Evolutionary conservation across 148 eudicot species (phyloP).

Genomic region (Fagopyrum tataricum): DNA sequence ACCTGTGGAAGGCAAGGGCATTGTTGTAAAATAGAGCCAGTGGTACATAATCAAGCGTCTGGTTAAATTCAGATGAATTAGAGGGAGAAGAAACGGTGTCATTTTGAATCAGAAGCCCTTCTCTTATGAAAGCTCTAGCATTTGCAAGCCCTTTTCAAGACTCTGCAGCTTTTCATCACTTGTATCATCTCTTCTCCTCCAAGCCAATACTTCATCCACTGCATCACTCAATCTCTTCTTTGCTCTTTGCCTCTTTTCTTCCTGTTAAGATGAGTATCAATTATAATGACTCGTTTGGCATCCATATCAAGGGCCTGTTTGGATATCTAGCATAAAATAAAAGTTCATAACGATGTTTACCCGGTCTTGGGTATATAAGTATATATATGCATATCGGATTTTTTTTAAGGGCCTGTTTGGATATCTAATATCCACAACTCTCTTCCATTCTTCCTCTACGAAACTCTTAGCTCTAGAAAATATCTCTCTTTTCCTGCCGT

Average conservation of each 20-base stretch:
- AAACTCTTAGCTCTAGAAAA: too few species aligned
- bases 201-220: constrained; percentile 20
- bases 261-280: constrained; percentile 15
- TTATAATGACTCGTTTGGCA: too few species aligned
- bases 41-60: constrained; percentile 14
- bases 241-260: constrained; percentile 33
- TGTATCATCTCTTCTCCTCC: constrained; percentile 15
- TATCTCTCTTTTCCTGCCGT: too few species aligned
- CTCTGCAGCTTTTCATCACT: constrained; percentile 23
- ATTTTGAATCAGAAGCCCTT: constrained; percentile 25
- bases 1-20: constrained; percentile 67
- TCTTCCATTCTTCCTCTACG: too few species aligned
- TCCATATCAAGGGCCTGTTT: too few species aligned
- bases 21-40: constrained; percentile 44
- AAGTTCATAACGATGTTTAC: too few species aligned
- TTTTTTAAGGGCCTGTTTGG: too few species aligned
- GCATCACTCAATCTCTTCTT: constrained; percentile 23
- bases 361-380: too few species aligned
- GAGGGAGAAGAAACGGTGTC: constrained; percentile 12
- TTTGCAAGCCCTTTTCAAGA: constrained; percentile 40
- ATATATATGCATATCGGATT: too few species aligned
- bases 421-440: too few species aligned
- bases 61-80: not conserved
- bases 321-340: too few species aligned
- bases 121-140: constrained; percentile 47